These are phyloP conservation scores for Cutaneotrichosporon dermatis DNA, from an alignment of 1,284 basidiomycete genomes.

Conservation along the genomic window DNA sequence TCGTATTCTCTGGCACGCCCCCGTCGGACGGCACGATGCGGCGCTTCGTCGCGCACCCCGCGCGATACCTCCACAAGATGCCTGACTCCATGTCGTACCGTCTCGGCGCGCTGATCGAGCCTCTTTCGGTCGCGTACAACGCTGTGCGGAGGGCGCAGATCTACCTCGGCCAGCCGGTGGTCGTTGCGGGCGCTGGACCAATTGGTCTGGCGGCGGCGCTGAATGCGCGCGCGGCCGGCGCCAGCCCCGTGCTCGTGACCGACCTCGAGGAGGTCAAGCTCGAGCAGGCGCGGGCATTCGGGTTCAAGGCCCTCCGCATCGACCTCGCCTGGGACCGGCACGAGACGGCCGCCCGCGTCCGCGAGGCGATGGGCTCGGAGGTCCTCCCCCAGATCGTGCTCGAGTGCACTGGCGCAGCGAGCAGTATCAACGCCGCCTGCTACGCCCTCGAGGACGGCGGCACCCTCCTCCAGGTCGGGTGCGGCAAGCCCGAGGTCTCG, in stretches of 20 bases:
- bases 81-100: constrained; percentile 47
- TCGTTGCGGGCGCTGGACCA: constrained; percentile 45
- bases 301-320: constrained; percentile 37
- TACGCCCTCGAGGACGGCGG: constrained; percentile 34
- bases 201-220: constrained; percentile 48
- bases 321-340: constrained; percentile 24
- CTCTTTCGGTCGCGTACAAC: constrained; percentile 44
- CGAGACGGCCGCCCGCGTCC: constrained; percentile 25
- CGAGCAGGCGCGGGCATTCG: constrained; percentile 41
- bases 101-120: constrained; percentile 48
- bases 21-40: constrained; percentile 38
- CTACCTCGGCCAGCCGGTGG: constrained; percentile 40
- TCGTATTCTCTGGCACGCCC: constrained; percentile 37
- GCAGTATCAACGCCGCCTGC: constrained; percentile 35
- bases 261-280: constrained; percentile 46
- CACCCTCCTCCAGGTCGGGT: constrained; percentile 28
- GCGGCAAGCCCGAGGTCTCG: constrained; percentile 25
- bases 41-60: constrained; percentile 49
- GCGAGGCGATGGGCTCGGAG: constrained; percentile 23
- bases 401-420: constrained; percentile 48
- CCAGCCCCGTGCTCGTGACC: constrained; percentile 48
- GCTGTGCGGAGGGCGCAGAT: constrained; percentile 43
- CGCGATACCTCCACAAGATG: constrained; percentile 48
- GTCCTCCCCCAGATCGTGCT: constrained; percentile 33
- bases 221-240: constrained; percentile 48